Evolutionary conservation across 225 moss, liverwort and hornwort species (phyloP).

Genomic region (Polytrichum commune): DNA sequence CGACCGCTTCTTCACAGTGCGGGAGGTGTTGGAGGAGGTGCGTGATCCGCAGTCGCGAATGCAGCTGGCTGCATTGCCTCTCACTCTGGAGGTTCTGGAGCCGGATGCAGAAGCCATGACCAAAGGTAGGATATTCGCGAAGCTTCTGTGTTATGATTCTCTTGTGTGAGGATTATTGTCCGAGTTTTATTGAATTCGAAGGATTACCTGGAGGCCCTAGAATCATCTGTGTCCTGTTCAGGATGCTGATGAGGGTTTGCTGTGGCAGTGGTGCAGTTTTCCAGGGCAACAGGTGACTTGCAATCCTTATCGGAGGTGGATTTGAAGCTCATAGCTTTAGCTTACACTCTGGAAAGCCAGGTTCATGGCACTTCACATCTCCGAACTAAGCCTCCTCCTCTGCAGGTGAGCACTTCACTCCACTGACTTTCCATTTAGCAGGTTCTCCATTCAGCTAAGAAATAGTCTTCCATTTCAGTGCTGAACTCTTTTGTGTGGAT

Average conservation of each 20-base stretch:
- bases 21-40: constrained; percentile 84
- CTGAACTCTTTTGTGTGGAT: too few relatives aligned
- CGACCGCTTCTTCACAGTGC: constrained; percentile 64
- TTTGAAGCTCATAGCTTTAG: constrained; percentile 77
- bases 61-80: constrained; percentile 76
- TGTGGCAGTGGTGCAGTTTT: constrained; percentile 75
- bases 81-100: constrained; percentile 69
- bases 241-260: constrained; percentile 8
- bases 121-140: constrained; percentile 27
- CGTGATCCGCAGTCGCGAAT: constrained; percentile 84
- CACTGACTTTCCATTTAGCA: too few relatives aligned
- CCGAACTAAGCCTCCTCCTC: constrained; percentile 67
- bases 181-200: too few relatives aligned
- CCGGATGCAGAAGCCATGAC: constrained; percentile 72
- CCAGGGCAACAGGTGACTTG: constrained; percentile 89
- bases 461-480: too few relatives aligned
- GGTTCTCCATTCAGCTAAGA: too few relatives aligned
- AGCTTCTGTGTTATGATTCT: too few relatives aligned
- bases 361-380: constrained; percentile 74
- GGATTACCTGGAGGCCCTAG: too few relatives aligned
- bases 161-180: too few relatives aligned
- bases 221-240: too few relatives aligned
- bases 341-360: constrained; percentile 74
- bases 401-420: constrained; percentile 31
- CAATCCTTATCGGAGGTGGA: constrained; percentile 85